Base-by-base conservation (phyloP, 495 filamentous ascomycete genomes). In the Parachaetomium inaequale region DNA sequence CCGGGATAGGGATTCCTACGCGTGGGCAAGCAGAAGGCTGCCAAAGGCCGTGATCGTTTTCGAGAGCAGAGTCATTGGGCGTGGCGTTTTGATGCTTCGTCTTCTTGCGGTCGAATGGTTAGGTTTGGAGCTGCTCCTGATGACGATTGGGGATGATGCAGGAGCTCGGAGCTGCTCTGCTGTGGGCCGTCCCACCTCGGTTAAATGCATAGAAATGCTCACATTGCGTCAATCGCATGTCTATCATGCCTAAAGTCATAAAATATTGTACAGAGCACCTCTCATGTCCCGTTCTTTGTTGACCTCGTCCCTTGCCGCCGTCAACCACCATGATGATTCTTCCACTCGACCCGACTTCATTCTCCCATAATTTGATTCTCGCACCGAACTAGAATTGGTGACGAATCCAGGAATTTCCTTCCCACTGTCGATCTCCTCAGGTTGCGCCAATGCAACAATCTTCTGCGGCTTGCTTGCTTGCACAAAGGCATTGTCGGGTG, bases 31-130 rank as follows among this genome's bases (percentile, higher is more conserved):
- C 55, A 91, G 76, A 57, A 91, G 59, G 6, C 87, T 74, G 59
- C 89, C 89, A 51, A 90, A 76, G 63, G 81, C 70, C 32, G 86
- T 89, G 52, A 86, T 78, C 36, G 84, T 63, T 61, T 83, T 84
- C 32, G 88, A 86, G 61, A 88, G 70, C 78, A 85, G 86, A 63
- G 85, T 84, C 88, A 90, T 90, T 55, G n/a, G n/a, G 8, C 17
- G 38, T 4, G 19, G n/a, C n/a, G n/a, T n/a, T 25, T 28, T 17
- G 43, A 28, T 38, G 31, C 14, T 11, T 17, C 11, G 12, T 34
- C 14, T n/a, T 4, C 43, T 29, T 0, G 21, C 10, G 25, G 36
- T 46, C 17, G 34, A 32, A 28, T 38, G n/a, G 12, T 17, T n/a
- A n/a, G n/a, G n/a, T n/a, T 28, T 7, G 29, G 38, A 50, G 53